phyloP scores from a whole-genome alignment of 768 basidiomycete species.

The Suillus subalutaceus region DNA sequence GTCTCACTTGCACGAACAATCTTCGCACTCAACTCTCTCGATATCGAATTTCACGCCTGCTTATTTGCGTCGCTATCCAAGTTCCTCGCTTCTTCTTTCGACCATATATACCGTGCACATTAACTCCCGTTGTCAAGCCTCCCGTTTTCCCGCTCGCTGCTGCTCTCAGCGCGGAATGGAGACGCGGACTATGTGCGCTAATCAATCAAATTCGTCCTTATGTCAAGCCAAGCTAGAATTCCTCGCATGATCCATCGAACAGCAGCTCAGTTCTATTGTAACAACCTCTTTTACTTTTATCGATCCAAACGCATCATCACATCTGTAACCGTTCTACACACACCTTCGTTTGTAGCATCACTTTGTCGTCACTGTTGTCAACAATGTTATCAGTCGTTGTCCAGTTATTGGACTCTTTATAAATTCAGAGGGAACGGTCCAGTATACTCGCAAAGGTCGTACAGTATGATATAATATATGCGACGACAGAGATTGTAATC shows the following conservation, averaged over 20 bases:
- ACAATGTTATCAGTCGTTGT: constrained; percentile 5
- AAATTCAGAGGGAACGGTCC: not conserved
- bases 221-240: constrained; percentile 28
- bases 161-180: constrained; percentile 21
- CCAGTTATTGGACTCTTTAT: constrained; percentile 2
- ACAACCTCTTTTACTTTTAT: constrained; percentile 17
- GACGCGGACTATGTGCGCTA: constrained; percentile 29
- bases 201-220: constrained; percentile 5
- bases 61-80: constrained; percentile 9
- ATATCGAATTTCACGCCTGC: constrained; percentile 10
- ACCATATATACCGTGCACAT: constrained; percentile 12
- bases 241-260: constrained; percentile 23
- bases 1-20: constrained; percentile 30
- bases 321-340: constrained; percentile 26
- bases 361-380: constrained; percentile 4
- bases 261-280: constrained; percentile 26
- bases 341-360: constrained; percentile 33
- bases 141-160: constrained; percentile 23
- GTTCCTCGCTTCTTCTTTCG: constrained; percentile 6
- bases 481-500: not conserved
- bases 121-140: constrained; percentile 14
- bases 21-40: constrained; percentile 36
- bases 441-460: not conserved
- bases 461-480: not conserved
- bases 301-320: constrained; percentile 24